Evolutionary conservation across 2,329 filamentous ascomycete genomes (phyloP), one percentile per base, ranked within the genome.

Genomic region (Knoxdaviesia proteae): DNA sequence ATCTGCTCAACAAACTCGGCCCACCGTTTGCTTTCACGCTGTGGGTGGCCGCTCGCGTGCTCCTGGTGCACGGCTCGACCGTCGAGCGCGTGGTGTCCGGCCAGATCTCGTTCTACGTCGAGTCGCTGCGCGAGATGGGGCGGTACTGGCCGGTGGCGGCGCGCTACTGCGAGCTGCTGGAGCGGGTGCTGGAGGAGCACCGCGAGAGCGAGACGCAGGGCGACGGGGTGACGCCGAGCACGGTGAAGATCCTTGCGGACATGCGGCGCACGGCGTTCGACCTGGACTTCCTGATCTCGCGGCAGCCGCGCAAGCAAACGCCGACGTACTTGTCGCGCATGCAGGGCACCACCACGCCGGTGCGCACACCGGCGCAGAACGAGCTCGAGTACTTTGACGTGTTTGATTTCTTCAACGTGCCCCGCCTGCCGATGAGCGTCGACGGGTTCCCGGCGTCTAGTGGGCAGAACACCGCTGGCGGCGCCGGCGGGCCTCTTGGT

Each of bases 401-500:
- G 0, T 94, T 94, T 55, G 84, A 90, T 51, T 93, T 93, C 55
- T 94, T 94, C 66, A 94, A 94, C 54, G 76, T 92, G 44, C 87
- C 86, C 1, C 67, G 84, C 11, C 62, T 20, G 20, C 20, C 20
- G 20, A 20, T 20, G 20, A 20, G 47, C n/a, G 46, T 20, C 20
- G 20, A 20, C 20, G 20, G 20, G 20, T 20, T 20, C 3, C 20
- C 94, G 30, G 69, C 72, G 0, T 58, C 69, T 29, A 61, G 61
- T 32, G 58, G 61, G 7, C 61, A 64, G 42, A 54, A 52, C 34
- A 50, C 53, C 20, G 45, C 45, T 1, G 51, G 48, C 5, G 45
- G 31, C 11, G 49, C 43, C 7, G 20, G 20, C 20, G 20, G 20
- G 20, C 20, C 20, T 20, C 2, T 20, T 20, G 20, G 20, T 20